Evolutionary conservation across 2,329 filamentous ascomycete genomes (phyloP).

Genomic region (Botryotinia convoluta): DNA sequence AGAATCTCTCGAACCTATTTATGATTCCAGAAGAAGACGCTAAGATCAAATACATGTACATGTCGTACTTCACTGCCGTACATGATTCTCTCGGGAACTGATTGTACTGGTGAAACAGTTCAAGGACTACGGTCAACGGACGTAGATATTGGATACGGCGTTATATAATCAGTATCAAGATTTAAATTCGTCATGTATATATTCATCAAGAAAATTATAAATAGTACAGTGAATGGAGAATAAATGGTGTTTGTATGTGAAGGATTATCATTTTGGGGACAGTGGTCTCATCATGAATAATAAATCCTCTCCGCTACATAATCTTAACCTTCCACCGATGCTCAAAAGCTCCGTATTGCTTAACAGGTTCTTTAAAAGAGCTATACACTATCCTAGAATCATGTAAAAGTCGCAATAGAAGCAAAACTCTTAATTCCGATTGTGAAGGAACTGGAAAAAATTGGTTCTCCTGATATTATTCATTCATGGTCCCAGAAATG

Average conservation of each 20-base stretch:
- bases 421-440: too few species aligned
- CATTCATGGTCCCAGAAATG: too few species aligned
- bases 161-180: not conserved
- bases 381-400: too few species aligned
- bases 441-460: too few species aligned
- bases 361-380: too few species aligned
- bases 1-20: not conserved
- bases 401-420: too few species aligned
- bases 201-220: rapidly evolving
- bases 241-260: not conserved
- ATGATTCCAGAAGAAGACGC: not conserved
- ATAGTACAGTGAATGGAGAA: not conserved
- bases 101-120: not conserved
- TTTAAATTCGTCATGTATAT: rapidly evolving
- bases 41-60: not conserved
- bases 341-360: too few species aligned
- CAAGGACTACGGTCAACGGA: rapidly evolving
- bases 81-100: not conserved
- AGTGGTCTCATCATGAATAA: not conserved
- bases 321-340: too few species aligned
- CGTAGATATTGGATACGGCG: not conserved
- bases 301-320: too few species aligned
- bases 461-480: too few species aligned
- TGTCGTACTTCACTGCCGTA: not conserved
- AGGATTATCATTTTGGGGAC: not conserved